Conservation (phyloP, 495 filamentous ascomycete genomes). For the Podospora sp. region DNA sequence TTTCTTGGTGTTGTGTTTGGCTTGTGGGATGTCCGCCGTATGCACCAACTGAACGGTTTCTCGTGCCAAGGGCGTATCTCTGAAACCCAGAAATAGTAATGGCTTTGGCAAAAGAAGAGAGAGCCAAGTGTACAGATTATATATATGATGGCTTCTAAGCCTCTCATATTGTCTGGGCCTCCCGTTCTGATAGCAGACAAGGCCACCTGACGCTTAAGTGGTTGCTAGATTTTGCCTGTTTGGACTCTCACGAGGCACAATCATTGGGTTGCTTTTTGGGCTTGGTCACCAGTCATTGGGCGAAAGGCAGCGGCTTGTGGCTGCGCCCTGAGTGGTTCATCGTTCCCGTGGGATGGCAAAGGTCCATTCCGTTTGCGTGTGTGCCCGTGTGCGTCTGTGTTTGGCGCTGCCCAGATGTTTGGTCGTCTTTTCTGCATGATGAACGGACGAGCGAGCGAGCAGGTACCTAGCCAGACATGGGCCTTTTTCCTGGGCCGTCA, state of each 20-base stretch:
- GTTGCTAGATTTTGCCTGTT: background rate
- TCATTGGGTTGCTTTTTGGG: background rate
- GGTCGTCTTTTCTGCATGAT: conserved; percentile 6
- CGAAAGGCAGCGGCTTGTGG: background rate
- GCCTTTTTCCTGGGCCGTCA: background rate
- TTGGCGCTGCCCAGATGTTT: background rate
- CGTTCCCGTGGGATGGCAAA: background rate
- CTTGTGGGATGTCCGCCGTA: no score
- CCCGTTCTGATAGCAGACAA: background rate
- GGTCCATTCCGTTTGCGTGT: background rate
- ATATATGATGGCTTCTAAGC: background rate
- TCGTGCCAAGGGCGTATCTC: no score
- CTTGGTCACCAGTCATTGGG: background rate
- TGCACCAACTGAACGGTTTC: no score
- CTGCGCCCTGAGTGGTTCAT: background rate
- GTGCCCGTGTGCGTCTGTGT: background rate
- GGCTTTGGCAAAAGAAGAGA: no score
- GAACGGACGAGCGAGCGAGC: background rate
- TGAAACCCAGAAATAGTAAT: no score
- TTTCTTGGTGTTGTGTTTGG: background rate
- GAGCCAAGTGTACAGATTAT: no score
- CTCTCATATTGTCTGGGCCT: background rate
- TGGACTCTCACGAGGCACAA: background rate
- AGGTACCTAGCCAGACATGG: conserved; percentile 1
- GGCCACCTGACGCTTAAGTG: background rate